Evolutionary conservation across 352 stramenopile genomes (phyloP), one percentile per base, ranked within the genome.

Genomic region (Thalassiosira oceanica): DNA sequence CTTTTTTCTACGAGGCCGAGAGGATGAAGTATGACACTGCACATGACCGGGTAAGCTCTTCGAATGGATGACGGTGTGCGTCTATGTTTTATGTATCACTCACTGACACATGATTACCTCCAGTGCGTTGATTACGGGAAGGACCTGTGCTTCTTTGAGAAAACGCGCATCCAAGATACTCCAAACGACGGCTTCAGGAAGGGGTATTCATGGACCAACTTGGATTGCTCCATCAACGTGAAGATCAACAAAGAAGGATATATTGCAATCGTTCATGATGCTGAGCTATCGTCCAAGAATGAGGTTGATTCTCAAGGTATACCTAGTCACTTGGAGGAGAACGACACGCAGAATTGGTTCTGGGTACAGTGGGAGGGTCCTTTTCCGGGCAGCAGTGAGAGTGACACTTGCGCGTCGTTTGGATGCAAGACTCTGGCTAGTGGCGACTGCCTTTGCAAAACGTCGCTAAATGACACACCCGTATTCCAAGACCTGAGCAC

Each of bases 191-290:
- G 8, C 7, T 23, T 69, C 23, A 73, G 80, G 27, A 70, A 71
- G 45, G 60, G 60, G 24, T 50, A 61, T 37, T 37, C 46, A 7
- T 61, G 51, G 51, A 61, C 63, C n/a, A 66, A 61, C 27, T 49
- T 64, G 35, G 16, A 8, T 20, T 87, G 79, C 54, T 28, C 29
- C 11, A 75, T 84, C 24, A 51, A 73, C 53, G 60, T 81, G 7
- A 83, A 85, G 43, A 48, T 87, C 21, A 77, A 85, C 57, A 24
- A 18, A 20, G 48, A 65, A 13, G 78, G 74, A 18, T 55, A 82
- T 36, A 70, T 83, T 4, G 65, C 74, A 3, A 44, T 82, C n/a
- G 70, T 86, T 2, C 78, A 81, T 56, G 66, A 74, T 29, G 60
- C 26, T 26, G 65, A n/a, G n/a, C n/a, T 13, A 7, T 78, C 65